Evolutionary conservation across 768 basidiomycete genomes (phyloP), one percentile per base, ranked within the genome.

Genomic region (Boletales sp.): DNA sequence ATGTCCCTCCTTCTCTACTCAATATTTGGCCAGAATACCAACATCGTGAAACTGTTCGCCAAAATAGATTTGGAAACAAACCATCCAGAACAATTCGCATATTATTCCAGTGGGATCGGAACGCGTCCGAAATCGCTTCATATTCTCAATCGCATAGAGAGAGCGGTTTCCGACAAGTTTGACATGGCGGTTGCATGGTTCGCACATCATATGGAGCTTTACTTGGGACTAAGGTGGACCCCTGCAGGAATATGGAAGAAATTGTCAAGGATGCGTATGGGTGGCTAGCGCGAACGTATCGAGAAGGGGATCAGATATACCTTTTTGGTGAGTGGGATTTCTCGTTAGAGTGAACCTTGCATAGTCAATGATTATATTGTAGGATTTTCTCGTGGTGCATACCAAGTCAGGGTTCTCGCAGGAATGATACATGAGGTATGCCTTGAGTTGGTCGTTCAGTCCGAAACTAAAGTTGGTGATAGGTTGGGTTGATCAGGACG

Each of bases 321-420:
- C 57, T 72, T 15, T 72, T 72, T 42, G 70, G 70, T 69, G 35
- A 1, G 46, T 31, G 32, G 14, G 4, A 3, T 38, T 44, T 35
- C 13, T 44, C 2, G 8, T n/a, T 10, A 7, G 8, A 6, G 0
- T 14, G 7, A 28, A 28, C 25, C n/a, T 15, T 19, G 41, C 2
- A 38, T 12, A 11, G 25, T 13, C 41, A 12, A 45, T 25, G 3
- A 28, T 39, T 2, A 1, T 6, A 10, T 8, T 25, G 0, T 21
- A 70, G 69, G 69, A 28, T 78, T 78, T 51, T 75, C 75, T 30
- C 66, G 76, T 28, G 75, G 76, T 19, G 71, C 72, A 30, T 73
- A 72, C 51, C 68, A 72, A 46, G 72, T 70, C 0, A 65, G 75
- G 9, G 69, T 68, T 2, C 63, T 74, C 8, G 71, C 73, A 0